Base-by-base conservation (phyloP, 176 grass and related monocot species). In the Olyra latifolia region DNA sequence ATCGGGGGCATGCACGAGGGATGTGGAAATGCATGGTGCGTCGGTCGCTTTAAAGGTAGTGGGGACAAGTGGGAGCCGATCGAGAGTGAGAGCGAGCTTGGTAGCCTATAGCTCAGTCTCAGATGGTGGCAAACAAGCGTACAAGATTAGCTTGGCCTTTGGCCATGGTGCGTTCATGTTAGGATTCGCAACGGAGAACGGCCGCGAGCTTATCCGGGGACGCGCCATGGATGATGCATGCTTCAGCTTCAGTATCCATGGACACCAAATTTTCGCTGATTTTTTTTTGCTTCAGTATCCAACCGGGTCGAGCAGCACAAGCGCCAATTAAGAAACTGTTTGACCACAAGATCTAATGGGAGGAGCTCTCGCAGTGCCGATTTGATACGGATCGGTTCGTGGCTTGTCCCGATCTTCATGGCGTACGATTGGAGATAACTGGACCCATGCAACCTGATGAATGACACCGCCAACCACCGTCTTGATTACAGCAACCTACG, bases 41-140 rank as follows among this genome's bases (percentile, higher is more conserved):
- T 85, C 6, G 64, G 8, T 54, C 58, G 52, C 66, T 72, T 85
- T 63, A 25, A 30, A 12, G 8, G 2, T 56, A 63, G 57, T 66
- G 67, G 68, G 13, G 38, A 73, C 27, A 54, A 79, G 46, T 80
- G 83, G 67, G 19, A 72, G 74, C 67, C 67, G 44, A 43, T 66
- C 29, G 83, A 78, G 42, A 62, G 16, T 3, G 74, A 52, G 56
- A 35, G 32, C 32, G 32, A 35, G 32, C 5, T 35, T 35, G 5
- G 10, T 6, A 35, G 32, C 32, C 32, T 35, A 35, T 49, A 7
- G 20, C 48, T 53, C 19, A 20, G 20, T 29, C 56, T 40, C 5
- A 11, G 38, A 63, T 72, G 75, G 57, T 79, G 66, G 83, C 75
- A 79, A 85, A 55, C 66, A 85, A 6, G 68, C 76, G 83, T 86